Base-by-base conservation (phyloP, 1,284 basidiomycete species). In the Boletus holoroseus region DNA sequence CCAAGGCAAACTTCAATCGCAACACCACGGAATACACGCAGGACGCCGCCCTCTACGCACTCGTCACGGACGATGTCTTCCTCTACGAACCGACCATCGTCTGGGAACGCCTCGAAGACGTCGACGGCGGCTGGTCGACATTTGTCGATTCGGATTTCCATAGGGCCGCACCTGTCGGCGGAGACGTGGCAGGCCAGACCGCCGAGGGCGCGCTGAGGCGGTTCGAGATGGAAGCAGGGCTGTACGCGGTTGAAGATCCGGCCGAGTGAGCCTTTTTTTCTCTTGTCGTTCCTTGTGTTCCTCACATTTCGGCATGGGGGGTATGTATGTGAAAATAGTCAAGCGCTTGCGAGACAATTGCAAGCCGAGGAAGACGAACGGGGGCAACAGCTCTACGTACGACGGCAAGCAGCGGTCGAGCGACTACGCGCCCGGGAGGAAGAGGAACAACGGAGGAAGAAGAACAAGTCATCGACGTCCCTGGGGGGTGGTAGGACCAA, bases 51-150 rank as follows among this genome's bases (percentile, higher is more conserved):
- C 72, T 94, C 3, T 94, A 90, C 68, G 80, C 81, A 3, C 82
- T 94, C 53, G 88, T 85, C 7, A 92, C 91, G 0, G 93, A 94
- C 66, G 76, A 87, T 43, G 79, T 83, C 20, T 92, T 94, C 65
- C 69, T 86, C 13, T 69, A 82, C 57, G 91, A 94, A 62, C 74
- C 83, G 0, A 79, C 81, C 16, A 81, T 94, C 24, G 81, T 94
- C 4, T 94, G 93, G 91, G 91, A 95, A 69, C 81, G 84, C 15
- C 71, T 95, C 20, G 88, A 89, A 58, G 93, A 96, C 60, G 78
- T 94, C 35, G 91, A 94, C 55, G 90, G 91, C 1, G 76, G 78
- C 3, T 80, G 73, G 52, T 81, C 85, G 15, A 78, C 79, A 3
- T 94, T 91, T 61, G 87, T 87, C 20, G 88, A 92, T 64, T 76